These are phyloP conservation scores for Trichoderma harzianum DNA, from an alignment of 2,329 filamentous ascomycete genomes.

Conservation along the genomic window DNA sequence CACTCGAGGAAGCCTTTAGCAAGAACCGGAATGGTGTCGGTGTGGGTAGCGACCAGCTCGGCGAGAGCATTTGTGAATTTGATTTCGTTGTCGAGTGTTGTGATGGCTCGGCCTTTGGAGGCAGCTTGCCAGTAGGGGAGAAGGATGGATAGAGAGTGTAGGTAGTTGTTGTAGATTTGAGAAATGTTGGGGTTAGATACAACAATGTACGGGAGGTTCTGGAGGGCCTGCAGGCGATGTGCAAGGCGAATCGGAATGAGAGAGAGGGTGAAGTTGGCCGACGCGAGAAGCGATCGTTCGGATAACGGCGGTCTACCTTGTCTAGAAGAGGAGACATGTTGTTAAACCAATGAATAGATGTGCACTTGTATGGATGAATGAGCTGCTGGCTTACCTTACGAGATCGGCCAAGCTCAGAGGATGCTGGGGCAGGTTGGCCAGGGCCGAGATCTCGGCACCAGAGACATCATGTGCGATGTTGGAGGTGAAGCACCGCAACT, in stretches of 20 bases:
- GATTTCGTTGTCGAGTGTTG: constrained; percentile 79
- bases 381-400: constrained; percentile 60
- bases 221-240: constrained; percentile 86
- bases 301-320: constrained; percentile 82
- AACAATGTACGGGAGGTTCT: constrained; percentile 94
- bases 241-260: constrained; percentile 90
- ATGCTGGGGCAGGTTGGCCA: constrained; percentile 76
- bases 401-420: constrained; percentile 82
- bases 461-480: constrained; percentile 41
- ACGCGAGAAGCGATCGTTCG: constrained; percentile 74
- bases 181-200: constrained; percentile 96
- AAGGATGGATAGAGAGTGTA: constrained; percentile 86
- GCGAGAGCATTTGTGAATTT: constrained; percentile 89
- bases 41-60: constrained; percentile 91
- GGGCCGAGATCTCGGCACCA: constrained; percentile 73
- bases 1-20: constrained; percentile 92
- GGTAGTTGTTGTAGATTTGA: constrained; percentile 93
- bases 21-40: constrained; percentile 89
- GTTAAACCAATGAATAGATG: not conserved
- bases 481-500: constrained; percentile 21
- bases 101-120: constrained; percentile 34
- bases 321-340: constrained; percentile 33
- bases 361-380: not conserved
- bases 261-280: constrained; percentile 92
- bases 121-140: constrained; percentile 70